Percentiles rank a stretch among this genome's conserved stretches.
These are phyloP conservation scores for Echeveria elegans DNA, from an alignment of 164 flowering plant species.

Conservation along the genomic window DNA sequence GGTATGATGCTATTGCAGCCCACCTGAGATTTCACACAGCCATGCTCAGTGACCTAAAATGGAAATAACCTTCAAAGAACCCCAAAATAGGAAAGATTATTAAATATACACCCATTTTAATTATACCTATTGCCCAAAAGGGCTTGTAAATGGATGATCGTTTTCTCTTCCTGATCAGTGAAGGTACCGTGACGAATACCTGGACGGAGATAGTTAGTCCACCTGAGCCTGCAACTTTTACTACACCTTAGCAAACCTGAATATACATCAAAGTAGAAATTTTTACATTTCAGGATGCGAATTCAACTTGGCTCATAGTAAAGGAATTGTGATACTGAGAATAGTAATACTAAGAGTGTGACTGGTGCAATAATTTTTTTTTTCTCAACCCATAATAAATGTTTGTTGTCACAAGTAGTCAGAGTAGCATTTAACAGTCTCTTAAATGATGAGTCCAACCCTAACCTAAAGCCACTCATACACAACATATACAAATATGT, in stretches of 20 bases:
- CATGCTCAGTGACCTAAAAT: background rate
- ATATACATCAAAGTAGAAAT: background rate
- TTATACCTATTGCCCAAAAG: slow-evolving; percentile 80
- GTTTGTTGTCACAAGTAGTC: background rate
- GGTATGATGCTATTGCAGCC: slow-evolving; percentile 93
- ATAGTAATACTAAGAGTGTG: background rate
- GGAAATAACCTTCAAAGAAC: background rate
- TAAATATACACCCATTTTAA: background rate
- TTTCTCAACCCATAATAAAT: background rate
- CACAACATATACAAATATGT: background rate
- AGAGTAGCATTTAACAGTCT: slow-evolving; percentile 4
- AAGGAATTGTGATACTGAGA: background rate
- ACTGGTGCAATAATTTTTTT: background rate
- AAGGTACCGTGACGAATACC: slow-evolving; percentile 83
- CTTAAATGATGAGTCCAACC: slow-evolving; percentile 20
- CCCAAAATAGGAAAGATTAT: background rate
- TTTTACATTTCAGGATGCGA: background rate
- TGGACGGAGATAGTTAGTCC: slow-evolving; percentile 96
- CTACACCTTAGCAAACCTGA: slow-evolving; percentile 85
- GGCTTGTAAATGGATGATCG: slow-evolving; percentile 92
- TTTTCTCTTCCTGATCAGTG: slow-evolving; percentile 86
- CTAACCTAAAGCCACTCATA: slow-evolving; percentile 7
- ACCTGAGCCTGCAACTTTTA: slow-evolving; percentile 79
- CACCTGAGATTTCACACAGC: slow-evolving; percentile 33
- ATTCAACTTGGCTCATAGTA: too few relatives aligned